Evolutionary conservation across 2,329 filamentous ascomycete genomes (phyloP), one percentile per base, ranked within the genome.

Genomic region (Bipolaris sorokiniana): DNA sequence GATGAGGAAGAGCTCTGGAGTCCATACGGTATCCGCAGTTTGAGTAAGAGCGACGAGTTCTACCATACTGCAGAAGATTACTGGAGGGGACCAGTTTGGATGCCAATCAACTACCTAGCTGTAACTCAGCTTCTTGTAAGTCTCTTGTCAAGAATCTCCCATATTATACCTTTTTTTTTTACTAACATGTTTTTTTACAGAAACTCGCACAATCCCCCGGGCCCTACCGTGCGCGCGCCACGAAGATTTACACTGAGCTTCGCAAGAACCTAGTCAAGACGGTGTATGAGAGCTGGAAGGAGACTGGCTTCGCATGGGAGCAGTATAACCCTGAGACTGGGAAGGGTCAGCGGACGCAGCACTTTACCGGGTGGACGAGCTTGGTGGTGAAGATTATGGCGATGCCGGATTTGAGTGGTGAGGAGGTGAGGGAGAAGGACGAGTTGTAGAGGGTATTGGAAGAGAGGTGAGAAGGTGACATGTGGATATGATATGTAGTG

Each of bases 311-410:
- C 74, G 95, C 94, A 0, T 99, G 94, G 94, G 95, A 99, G 79
- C 95, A 99, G 79, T 99, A 98, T 77, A 91, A 96, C 75, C 92
- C 93, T 0, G 92, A 97, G 68, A 96, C 91, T 3, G 95, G 95
- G 44, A 85, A 86, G 51, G 95, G 95, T n/a, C 94, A 98, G 81
- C 85, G 95, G 40, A 98, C 93, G 5, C 92, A 97, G 82, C 94
- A 98, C 77, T 99, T 99, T 75, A 97, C 95, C 0, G 95, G 95
- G 48, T 99, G 95, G 95, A 99, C 95, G n/a, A 97, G 92, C 75
- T 81, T 98, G 77, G 91, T 98, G 46, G 93, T 98, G 44, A 97
- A 97, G 82, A 91, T 99, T 65, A 97, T 98, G 92, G 87, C 87
- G 45, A 94, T 99, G 91, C 90, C 92, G 6, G 89, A 96, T 66